These are phyloP conservation scores for Globisporangium acanthophoron DNA, from an alignment of 352 stramenopile species.

Conservation along the genomic window DNA sequence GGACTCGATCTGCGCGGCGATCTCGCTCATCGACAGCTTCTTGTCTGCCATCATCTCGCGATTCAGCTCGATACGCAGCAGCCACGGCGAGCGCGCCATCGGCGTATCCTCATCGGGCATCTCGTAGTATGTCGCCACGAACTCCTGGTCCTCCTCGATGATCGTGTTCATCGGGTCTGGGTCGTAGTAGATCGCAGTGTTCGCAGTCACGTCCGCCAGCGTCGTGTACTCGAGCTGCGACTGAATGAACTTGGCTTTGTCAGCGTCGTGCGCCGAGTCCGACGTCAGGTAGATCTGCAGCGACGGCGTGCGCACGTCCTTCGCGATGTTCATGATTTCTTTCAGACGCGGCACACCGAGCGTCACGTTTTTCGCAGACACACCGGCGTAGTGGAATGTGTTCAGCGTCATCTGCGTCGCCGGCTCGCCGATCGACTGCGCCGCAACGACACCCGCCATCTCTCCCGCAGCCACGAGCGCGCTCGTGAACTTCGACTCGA, in stretches of 20 bases:
- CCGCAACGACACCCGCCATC: constrained; percentile 98
- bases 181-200: constrained; percentile 99
- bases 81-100: constrained; percentile 93
- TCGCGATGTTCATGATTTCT: constrained; percentile 99
- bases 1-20: constrained; percentile 92
- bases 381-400: constrained; percentile 99
- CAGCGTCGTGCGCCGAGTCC: constrained; percentile 82
- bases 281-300: constrained; percentile 94
- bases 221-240: constrained; percentile 97
- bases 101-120: constrained; percentile 96
- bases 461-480: constrained; percentile 95
- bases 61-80: constrained; percentile 98
- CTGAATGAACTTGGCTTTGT: constrained; percentile 90
- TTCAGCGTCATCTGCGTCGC: constrained; percentile 99
- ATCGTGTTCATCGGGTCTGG: constrained; percentile 96
- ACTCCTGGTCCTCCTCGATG: constrained; percentile 95
- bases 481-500: constrained; percentile 96
- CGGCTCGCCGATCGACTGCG: constrained; percentile 99
- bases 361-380: constrained; percentile 99
- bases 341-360: constrained; percentile 98
- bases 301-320: constrained; percentile 96
- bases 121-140: constrained; percentile 97
- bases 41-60: constrained; percentile 97
- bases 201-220: constrained; percentile 93
- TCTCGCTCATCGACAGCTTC: constrained; percentile 97